Evolutionary conservation across 148 eudicot species (phyloP), one percentile per base, ranked within the genome.

Genomic region (Mesembryanthemum crystallinum): DNA sequence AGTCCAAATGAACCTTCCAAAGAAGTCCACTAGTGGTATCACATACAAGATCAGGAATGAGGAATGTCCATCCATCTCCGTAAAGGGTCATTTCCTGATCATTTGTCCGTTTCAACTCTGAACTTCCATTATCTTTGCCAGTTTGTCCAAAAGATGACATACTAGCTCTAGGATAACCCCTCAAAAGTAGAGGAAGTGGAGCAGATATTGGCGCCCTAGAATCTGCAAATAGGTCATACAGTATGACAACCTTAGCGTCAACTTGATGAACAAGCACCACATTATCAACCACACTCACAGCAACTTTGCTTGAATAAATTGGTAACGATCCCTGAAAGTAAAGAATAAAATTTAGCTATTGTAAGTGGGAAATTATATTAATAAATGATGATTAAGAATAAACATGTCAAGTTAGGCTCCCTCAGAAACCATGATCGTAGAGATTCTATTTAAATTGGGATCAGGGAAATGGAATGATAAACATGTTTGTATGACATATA

Each of bases 181-280:
- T 89, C 64, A 91, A 72, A 77, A 91, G 83, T 37, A 96, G 84
- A 21, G 99, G 99, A 86, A 96, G 99, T 71, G 99, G 99, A 79
- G 99, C 99, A 85, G 99, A 96, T 75, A 96, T 87, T 45, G 98
- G 99, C 54, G 89, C 89, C 78, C 87, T 85, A 70, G 97, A 92
- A 81, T 96, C 99, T 51, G 91, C 85, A 82, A 80, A 96, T 42
- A 96, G 73, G 80, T 96, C 99, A 72, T 96, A 96, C 51, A 96
- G 78, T 73, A 96, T 89, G 80, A 96, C 93, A 79, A 96, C 99
- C 77, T 92, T 92, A 37, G 99, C 98, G 78, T 91, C 99, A 82
- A 91, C 97, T 96, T 96, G 97, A 77, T 96, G 99, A 80, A 91
- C 85, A 62, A 96, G 95, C 85, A 96, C 78, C 79, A 96, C 90